Percentiles rank a stretch among this genome's conserved stretches.
phyloP scores from a whole-genome alignment of 371 early-diverging fungal genomes.

The Mortierella sp. region DNA sequence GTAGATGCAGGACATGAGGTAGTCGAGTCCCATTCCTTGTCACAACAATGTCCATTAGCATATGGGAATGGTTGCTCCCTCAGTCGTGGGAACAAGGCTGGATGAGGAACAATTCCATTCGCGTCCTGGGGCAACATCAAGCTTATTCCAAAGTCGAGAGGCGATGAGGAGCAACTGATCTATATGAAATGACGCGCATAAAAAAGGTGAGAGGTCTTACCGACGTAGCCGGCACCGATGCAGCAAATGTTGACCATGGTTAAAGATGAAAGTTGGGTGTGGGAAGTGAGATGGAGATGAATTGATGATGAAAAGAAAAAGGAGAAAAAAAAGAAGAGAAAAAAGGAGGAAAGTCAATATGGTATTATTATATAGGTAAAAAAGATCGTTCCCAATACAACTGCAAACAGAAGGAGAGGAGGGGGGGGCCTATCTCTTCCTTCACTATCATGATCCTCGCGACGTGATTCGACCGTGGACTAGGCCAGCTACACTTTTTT shows the following conservation, averaged over 20 bases:
- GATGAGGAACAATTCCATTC: background rate
- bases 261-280: background rate
- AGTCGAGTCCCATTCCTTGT: background rate
- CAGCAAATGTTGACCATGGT: slow-evolving; percentile 74
- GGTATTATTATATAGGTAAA: background rate
- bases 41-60: background rate
- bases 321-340: background rate
- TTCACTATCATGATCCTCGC: background rate
- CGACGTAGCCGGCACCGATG: slow-evolving; percentile 97
- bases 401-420: background rate
- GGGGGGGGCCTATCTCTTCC: background rate
- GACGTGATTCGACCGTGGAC: slow-evolving; percentile 5
- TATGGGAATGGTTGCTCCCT: background rate
- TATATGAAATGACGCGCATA: background rate
- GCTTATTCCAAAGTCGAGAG: too few relatives aligned
- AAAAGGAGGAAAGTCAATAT: background rate
- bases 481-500: background rate
- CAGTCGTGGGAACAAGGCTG: background rate
- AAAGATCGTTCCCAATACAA: background rate
- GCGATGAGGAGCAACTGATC: background rate
- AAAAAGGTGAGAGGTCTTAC: slow-evolving; percentile 58
- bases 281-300: background rate
- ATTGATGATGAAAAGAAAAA: slow-evolving; percentile 10
- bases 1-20: background rate
- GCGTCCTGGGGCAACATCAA: background rate